Evolutionary conservation across 78 protist species (phyloP).

Genomic region (Acrasis kona): DNA sequence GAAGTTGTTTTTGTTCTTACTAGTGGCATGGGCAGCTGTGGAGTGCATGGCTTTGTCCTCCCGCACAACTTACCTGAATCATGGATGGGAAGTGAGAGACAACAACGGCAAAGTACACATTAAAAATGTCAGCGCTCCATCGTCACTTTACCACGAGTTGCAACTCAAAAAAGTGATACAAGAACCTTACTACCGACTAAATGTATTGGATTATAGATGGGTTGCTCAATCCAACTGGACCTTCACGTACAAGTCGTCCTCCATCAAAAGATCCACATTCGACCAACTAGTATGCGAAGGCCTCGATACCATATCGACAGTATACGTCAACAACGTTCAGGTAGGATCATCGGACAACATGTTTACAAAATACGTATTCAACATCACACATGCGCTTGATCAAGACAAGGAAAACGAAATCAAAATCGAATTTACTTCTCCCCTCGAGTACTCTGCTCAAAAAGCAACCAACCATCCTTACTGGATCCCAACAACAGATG

Average conservation of each 20-base stretch:
- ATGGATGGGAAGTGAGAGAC: too few species aligned
- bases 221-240: constrained; percentile 3
- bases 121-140: too few species aligned
- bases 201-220: constrained; percentile 16
- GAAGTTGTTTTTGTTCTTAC: too few species aligned
- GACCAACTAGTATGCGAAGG: constrained; percentile 11
- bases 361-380: constrained; percentile 1
- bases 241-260: constrained; percentile 7
- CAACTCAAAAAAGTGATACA: neutral
- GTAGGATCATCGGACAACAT: constrained; percentile 2
- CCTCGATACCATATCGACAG: constrained; percentile 3
- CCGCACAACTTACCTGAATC: too few species aligned
- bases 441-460: constrained; percentile 2
- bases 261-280: neutral
- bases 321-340: neutral
- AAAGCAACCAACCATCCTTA: neutral
- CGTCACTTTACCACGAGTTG: neutral
- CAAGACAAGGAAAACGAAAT: neutral
- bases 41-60: too few species aligned
- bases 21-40: too few species aligned
- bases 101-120: too few species aligned
- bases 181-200: constrained; percentile 5
- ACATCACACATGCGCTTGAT: neutral
- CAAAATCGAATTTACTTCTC: neutral
- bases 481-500: neutral